Evolutionary conservation across 2,329 filamentous ascomycete species (phyloP).

Genomic region (Rhinocladiella mackenziei): DNA sequence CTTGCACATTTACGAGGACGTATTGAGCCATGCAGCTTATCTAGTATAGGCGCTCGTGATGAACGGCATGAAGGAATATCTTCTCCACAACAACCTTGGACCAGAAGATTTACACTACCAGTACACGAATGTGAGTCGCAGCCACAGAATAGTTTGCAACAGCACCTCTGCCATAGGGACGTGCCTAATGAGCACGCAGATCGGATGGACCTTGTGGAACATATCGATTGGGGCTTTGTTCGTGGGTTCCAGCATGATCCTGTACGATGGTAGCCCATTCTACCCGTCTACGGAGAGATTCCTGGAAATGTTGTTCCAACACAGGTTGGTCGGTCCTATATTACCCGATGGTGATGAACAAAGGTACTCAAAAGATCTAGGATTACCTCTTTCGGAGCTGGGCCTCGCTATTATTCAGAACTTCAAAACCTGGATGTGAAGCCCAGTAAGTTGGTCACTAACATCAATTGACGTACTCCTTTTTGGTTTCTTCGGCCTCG

Average conservation of each 20-base stretch:
- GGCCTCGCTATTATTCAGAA: conserved; percentile 14
- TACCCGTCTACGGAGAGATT: conserved; percentile 62
- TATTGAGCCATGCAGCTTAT: background rate
- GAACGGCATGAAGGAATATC: conserved; percentile 55
- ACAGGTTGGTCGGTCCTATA: no score
- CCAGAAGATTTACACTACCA: conserved; percentile 42
- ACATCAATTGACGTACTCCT: no score
- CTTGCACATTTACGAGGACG: background rate
- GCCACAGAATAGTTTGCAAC: no score
- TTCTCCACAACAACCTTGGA: conserved; percentile 47
- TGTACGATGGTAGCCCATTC: conserved; percentile 81
- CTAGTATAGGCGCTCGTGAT: conserved; percentile 33
- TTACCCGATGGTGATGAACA: no score
- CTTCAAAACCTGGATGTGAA: conserved; percentile 10
- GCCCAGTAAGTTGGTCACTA: conserved; percentile 6
- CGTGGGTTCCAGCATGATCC: conserved; percentile 56
- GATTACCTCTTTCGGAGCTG: conserved; percentile 10
- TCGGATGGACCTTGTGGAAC: conserved; percentile 45
- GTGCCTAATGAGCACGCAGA: conserved; percentile 6
- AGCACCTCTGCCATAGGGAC: no score
- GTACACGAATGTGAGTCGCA: conserved; percentile 38
- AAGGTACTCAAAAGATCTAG: no score
- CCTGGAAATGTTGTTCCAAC: conserved; percentile 38
- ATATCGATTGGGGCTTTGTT: conserved; percentile 54
- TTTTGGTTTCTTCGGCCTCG: no score